Evolutionary conservation across 73 alveolate genomes (phyloP).

Genomic region (Blepharisma stoltei): DNA sequence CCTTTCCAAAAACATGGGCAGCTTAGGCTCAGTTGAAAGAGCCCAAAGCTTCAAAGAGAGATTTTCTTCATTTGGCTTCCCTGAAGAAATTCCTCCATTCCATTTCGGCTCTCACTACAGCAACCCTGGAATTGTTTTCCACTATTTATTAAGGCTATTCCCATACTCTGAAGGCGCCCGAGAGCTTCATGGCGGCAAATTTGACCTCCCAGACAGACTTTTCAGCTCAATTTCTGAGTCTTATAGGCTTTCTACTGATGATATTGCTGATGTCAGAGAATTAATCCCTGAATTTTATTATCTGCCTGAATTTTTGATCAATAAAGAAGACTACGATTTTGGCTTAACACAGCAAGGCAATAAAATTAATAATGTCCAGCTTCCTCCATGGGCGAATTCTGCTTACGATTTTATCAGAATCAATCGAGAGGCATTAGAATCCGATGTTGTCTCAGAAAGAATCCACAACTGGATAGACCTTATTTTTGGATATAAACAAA

Average conservation of each 20-base stretch:
- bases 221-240: constrained; percentile 77
- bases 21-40: constrained; percentile 73
- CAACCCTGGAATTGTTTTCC: constrained; percentile 88
- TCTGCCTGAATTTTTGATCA: constrained; percentile 82
- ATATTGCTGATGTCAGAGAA: constrained; percentile 94
- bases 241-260: constrained; percentile 73
- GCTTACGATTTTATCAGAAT: constrained; percentile 79
- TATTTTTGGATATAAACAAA: constrained; percentile 77
- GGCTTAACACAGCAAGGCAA: constrained; percentile 59
- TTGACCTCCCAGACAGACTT: constrained; percentile 90
- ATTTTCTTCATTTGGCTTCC: constrained; percentile 31
- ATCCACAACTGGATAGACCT: constrained; percentile 86
- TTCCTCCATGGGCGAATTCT: constrained; percentile 80
- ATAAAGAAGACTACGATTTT: constrained; percentile 54
- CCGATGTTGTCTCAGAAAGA: constrained; percentile 68
- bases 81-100: constrained; percentile 55
- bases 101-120: constrained; percentile 96
- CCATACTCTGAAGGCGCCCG: constrained; percentile 90
- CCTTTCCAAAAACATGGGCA: constrained; percentile 85
- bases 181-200: constrained; percentile 86
- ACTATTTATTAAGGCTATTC: constrained; percentile 79
- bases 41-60: constrained; percentile 46
- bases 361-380: constrained; percentile 68
- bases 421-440: constrained; percentile 83
- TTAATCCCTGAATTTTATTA: constrained; percentile 93